phyloP scores from a whole-genome alignment of 805 yeast genomes.

The Candida tallmaniae region DNA sequence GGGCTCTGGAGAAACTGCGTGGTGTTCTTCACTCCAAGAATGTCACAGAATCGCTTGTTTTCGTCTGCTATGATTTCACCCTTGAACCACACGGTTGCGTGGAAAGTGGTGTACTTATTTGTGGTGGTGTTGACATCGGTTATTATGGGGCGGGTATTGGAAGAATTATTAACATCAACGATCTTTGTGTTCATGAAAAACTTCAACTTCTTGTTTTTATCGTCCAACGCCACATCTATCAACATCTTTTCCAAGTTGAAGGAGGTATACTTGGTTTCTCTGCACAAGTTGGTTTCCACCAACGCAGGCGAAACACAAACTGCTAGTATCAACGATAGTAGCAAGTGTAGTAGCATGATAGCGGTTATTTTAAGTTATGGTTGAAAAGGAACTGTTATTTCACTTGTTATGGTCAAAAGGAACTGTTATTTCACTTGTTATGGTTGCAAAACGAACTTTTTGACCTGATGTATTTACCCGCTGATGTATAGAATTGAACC shows the following conservation, averaged over 20 bases:
- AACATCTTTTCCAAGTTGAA: conserved; percentile 22
- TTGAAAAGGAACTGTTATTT: too few species aligned
- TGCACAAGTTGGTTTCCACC: conserved; percentile 18
- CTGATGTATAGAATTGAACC: too few species aligned
- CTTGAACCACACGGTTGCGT: conserved; percentile 39
- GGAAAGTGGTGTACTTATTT: conserved; percentile 46
- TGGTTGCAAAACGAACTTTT: too few species aligned
- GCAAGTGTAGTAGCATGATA: too few species aligned
- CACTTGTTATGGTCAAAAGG: too few species aligned
- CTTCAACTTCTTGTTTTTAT: conserved; percentile 22
- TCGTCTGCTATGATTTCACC: conserved; percentile 39
- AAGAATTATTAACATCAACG: conserved; percentile 4
- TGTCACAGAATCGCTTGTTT: conserved; percentile 41
- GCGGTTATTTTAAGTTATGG: too few species aligned
- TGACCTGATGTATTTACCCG: too few species aligned
- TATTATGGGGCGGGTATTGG: conserved; percentile 18
- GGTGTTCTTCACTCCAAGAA: conserved; percentile 34
- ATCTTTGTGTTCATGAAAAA: conserved; percentile 34
- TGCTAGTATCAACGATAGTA: too few species aligned
- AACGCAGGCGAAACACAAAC: too few species aligned
- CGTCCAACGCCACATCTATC: conserved; percentile 33
- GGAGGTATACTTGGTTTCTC: conserved; percentile 1
- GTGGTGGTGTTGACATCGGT: conserved; percentile 43
- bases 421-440: too few species aligned
- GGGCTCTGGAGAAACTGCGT: conserved; percentile 22